Evolutionary conservation across 495 filamentous ascomycete genomes (phyloP).

Genomic region (Astrocystis sublimbata): DNA sequence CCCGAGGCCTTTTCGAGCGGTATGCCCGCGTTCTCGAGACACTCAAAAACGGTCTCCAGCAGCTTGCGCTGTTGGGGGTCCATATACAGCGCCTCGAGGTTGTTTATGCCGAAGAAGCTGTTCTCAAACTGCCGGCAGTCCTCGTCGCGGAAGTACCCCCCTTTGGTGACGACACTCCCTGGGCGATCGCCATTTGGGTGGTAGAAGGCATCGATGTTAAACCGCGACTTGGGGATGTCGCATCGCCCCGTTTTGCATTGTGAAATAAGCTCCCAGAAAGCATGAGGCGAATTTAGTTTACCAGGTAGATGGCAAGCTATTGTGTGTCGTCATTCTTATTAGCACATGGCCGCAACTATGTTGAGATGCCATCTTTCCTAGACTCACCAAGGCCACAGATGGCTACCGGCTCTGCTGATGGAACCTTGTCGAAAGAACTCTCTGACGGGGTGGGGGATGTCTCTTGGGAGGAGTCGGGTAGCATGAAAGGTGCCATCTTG

Average conservation of each 20-base stretch:
- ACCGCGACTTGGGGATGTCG: conserved; percentile 2
- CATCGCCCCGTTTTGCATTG: conserved; percentile 21
- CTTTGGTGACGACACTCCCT: conserved; percentile 9
- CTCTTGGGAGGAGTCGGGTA: not conserved
- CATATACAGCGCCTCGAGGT: conserved; percentile 43
- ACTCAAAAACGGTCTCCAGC: conserved; percentile 55
- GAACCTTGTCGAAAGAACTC: not conserved
- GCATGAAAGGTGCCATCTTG: not conserved
- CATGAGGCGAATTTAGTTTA: not conserved
- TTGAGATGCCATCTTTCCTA: no score
- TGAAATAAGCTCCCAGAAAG: conserved; percentile 26
- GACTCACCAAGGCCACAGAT: not conserved
- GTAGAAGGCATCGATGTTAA: conserved; percentile 22
- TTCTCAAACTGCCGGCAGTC: conserved; percentile 50
- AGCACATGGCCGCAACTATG: no score
- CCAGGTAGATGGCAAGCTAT: not conserved
- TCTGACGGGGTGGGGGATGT: not conserved
- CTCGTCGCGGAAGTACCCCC: conserved; percentile 47
- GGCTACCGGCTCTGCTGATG: not conserved
- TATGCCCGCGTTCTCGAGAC: conserved; percentile 50
- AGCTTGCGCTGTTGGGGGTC: conserved; percentile 61
- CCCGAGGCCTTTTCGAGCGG: conserved; percentile 43
- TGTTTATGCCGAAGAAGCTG: conserved; percentile 43
- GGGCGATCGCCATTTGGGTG: conserved; percentile 7
- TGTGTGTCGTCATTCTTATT: no score